A percentile compares a stretch with the other conserved stretches of the same genome.
These are phyloP conservation scores for Lachancea mirantina DNA, from an alignment of 805 yeast species.

Conservation along the genomic window DNA sequence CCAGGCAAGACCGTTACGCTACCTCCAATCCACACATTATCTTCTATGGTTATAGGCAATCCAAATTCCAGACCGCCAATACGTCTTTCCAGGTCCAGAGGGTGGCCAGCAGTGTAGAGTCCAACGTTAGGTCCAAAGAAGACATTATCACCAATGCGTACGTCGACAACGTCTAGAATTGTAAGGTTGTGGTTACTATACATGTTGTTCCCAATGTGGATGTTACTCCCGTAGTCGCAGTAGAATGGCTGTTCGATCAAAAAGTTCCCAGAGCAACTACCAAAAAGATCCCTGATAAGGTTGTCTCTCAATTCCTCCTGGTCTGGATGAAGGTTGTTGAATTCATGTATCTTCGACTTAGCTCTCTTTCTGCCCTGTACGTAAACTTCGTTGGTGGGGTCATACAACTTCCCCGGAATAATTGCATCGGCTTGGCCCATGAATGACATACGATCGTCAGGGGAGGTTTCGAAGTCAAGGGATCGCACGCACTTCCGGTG, in stretches of 20 bases:
- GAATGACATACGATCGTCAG: too few relatives aligned
- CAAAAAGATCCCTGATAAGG: conserved; percentile 39
- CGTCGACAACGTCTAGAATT: conserved; percentile 53
- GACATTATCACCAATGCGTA: conserved; percentile 53
- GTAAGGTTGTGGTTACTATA: conserved; percentile 51
- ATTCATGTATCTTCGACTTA: conserved; percentile 5
- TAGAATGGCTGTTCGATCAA: conserved; percentile 52
- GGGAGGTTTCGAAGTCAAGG: too few relatives aligned
- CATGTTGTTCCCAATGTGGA: conserved; percentile 47
- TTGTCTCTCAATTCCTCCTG: conserved; percentile 34
- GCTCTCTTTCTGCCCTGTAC: conserved; percentile 2
- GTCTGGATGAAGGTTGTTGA: conserved; percentile 19
- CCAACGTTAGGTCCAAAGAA: conserved; percentile 58
- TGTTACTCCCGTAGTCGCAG: conserved; percentile 64
- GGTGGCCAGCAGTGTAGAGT: conserved; percentile 59
- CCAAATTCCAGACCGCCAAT: conserved; percentile 43
- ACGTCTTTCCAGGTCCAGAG: conserved; percentile 43
- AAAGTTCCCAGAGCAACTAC: conserved; percentile 36
- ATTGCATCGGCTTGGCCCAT: too few relatives aligned
- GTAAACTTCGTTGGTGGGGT: conserved; percentile 3
- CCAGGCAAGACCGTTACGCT: conserved; percentile 54
- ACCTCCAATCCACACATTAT: conserved; percentile 64
- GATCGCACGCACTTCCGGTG: too few relatives aligned
- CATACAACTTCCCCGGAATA: conserved; percentile 7
- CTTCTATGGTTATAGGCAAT: conserved; percentile 50